phyloP scores from a whole-genome alignment of 176 grass and related monocot species.

The Hordeum vulgare region DNA sequence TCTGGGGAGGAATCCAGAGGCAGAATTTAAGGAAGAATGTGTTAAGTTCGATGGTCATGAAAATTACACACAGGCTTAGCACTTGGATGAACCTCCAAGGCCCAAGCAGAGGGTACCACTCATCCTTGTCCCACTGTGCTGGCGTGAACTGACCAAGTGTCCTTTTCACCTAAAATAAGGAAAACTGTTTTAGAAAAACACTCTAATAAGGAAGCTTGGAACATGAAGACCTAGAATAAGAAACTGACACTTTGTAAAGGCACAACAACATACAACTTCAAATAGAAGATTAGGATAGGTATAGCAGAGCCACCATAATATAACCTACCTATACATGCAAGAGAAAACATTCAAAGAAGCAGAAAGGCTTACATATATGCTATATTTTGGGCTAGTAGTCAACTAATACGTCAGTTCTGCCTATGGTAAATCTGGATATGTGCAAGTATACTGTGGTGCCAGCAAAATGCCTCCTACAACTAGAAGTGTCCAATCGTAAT shows the following conservation, averaged over 20 bases:
- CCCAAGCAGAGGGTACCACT: conserved; percentile 80
- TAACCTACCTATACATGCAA: not conserved
- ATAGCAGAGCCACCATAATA: not conserved
- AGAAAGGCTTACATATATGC: not conserved
- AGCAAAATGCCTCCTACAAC: not conserved
- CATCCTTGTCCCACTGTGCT: conserved; percentile 96
- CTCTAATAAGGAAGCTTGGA: not conserved
- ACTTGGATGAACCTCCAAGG: conserved; percentile 98
- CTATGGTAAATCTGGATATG: not conserved
- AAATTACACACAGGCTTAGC: conserved; percentile 75
- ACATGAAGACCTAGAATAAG: conserved; percentile 3
- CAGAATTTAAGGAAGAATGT: conserved; percentile 99
- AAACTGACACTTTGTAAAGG: not conserved
- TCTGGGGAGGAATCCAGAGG: conserved; percentile 90
- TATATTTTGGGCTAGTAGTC: not conserved
- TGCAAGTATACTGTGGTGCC: not conserved
- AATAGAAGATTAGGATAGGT: conserved; percentile 7
- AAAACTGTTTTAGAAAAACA: conserved; percentile 16
- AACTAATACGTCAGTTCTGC: not conserved
- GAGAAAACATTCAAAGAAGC: not conserved
- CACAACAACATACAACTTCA: not conserved
- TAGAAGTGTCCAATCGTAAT: not conserved
- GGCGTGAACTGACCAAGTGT: conserved; percentile 97
- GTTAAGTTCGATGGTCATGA: conserved; percentile 94
- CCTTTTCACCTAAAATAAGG: conserved; percentile 74